Evolutionary conservation across 176 grass and related monocot genomes (phyloP), one percentile per base, ranked within the genome.

Genomic region (Oryza glumipatula): DNA sequence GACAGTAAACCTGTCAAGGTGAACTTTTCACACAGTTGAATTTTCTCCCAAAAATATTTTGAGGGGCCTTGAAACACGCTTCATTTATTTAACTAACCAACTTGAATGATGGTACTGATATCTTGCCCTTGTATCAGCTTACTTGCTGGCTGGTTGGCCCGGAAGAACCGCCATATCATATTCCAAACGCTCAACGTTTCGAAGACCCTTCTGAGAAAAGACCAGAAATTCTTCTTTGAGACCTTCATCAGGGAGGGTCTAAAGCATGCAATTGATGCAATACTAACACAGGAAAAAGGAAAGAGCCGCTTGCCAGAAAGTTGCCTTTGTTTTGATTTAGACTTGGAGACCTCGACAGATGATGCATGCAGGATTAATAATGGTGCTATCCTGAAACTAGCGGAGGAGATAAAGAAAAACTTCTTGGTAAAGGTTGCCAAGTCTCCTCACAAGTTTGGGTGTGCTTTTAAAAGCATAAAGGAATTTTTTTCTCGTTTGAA

Each of bases 241-340:
- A 83, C 65, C 19, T 94, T 94, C 54, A 72, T 54, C 56, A 92
- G 82, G 73, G 92, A 94, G 78, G 92, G 92, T 78, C 84, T 94
- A 11, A 74, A 82, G 39, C 75, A 83, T 89, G 82, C 66, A 67
- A 83, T 92, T 80, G 78, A 88, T 67, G 33, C 45, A 19, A 89
- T 94, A 79, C 24, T 68, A 54, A 68, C 83, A 30, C 68, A 63
- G 73, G 85, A 82, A 60, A 80, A 69, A 65, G 79, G 38, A 39
- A 77, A 87, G 30, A 88, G 43, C 1, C 43, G n/a, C 22, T 22
- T 44, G 38, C 61, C 88, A 61, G 72, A 84, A 88, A 24, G 10
- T 48, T 94, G 92, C 39, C 17, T 85, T 12, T 92, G 89, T 46
- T 89, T 82, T 89, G 65, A 84, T 24, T 61, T 92, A 39, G 11